These are phyloP conservation scores for Tritrichomonas musculus DNA, from an alignment of 208 protist species.

Conservation along the genomic window DNA sequence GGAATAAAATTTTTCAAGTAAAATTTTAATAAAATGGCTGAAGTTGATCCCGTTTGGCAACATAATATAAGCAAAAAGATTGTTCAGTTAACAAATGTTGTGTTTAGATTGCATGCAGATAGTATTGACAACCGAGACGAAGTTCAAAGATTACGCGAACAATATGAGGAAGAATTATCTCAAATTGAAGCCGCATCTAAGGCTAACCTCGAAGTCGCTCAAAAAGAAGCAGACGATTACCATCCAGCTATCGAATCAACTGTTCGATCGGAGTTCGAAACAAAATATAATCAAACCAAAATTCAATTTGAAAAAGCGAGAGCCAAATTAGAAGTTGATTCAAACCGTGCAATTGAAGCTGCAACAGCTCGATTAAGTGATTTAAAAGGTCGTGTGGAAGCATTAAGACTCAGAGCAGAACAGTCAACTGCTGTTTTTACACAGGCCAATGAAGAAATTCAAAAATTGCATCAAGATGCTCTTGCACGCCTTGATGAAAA, in stretches of 20 bases:
- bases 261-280: slow-evolving; percentile 20
- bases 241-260: background rate
- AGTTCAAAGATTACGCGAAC: background rate
- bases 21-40: background rate
- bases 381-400: background rate
- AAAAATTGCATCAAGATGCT: background rate
- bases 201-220: background rate
- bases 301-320: background rate
- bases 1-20: too few relatives aligned
- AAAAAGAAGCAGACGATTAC: background rate
- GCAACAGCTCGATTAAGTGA: background rate
- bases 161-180: background rate
- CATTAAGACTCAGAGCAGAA: background rate
- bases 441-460: slow-evolving; percentile 20
- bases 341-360: background rate
- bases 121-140: background rate
- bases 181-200: background rate
- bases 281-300: slow-evolving; percentile 14
- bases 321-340: background rate
- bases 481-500: background rate
- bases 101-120: background rate
- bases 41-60: slow-evolving; percentile 3
- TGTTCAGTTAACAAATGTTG: background rate
- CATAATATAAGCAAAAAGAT: slow-evolving; percentile 16
- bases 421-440: background rate